Base-by-base conservation (phyloP, 2,329 filamentous ascomycete species). In the Penicillium sp. region DNA sequence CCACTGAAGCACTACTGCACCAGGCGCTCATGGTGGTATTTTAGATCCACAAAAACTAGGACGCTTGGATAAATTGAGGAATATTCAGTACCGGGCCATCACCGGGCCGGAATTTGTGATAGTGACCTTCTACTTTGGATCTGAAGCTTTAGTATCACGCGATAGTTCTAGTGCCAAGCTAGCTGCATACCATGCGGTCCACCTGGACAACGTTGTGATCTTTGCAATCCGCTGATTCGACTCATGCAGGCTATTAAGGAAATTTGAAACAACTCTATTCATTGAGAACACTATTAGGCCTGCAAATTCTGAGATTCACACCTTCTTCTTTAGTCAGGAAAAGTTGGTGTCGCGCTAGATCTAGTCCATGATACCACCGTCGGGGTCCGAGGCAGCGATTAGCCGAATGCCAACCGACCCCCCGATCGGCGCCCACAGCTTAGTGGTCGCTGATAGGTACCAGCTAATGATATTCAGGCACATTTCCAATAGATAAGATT, bases 321-420 rank as follows among this genome's bases (percentile, higher is more conserved):
- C 31, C 31, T 35, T 35, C 6, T 14, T 14, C 27, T 35, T 35
- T 11, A 9, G n/a, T 33, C 16, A 49, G 4, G 18, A 18, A 13
- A 19, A 2, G 18, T 49, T 3, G 9, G 35, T 24, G 31, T 39
- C 14, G 35, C 10, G 22, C 31, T 10, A 37, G n/a, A 10, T 51
- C 24, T 46, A 39, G 19, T 54, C 18, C 50, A 57, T 60, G 54
- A 33, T 43, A 60, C 54, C 49, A 37, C 58, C 58, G 58, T 60
- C 58, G 58, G 58, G 44, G 50, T 57, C 58, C 58, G 58, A 50
- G 37, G 40, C 49, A 44, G 43, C 54, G 44, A 46, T 37, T 19
- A 39, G 39, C 37, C 54, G 46, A 43, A 16, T 19, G 37, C 35
- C 16, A 50, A 22, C 22, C 47, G 37, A 46, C 31, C 7, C 27